These are phyloP conservation scores for Trichocladium antarcticum DNA, from an alignment of 495 filamentous ascomycete genomes.

Conservation along the genomic window DNA sequence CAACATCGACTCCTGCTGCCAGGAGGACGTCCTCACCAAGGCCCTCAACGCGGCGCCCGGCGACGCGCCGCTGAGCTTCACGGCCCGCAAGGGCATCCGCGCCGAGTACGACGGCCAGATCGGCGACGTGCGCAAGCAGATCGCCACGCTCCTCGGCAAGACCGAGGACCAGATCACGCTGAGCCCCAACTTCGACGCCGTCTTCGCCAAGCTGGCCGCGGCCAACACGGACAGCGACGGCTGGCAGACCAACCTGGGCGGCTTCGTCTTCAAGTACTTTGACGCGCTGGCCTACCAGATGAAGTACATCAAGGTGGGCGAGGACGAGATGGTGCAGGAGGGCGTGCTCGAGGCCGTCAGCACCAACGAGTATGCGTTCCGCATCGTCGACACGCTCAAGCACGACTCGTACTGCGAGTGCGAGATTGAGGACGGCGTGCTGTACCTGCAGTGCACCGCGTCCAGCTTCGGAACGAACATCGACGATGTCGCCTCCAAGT, in stretches of 20 bases:
- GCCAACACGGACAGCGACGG: constrained; percentile 24
- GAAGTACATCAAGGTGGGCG: constrained; percentile 33
- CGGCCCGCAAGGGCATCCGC: constrained; percentile 34
- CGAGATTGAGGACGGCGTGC: constrained; percentile 32
- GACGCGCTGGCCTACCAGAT: constrained; percentile 30
- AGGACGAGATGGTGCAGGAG: constrained; percentile 39
- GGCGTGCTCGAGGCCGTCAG: constrained; percentile 35
- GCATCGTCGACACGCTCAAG: constrained; percentile 38
- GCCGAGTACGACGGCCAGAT: constrained; percentile 34
- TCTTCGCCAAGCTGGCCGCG: constrained; percentile 37
- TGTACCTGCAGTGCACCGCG: constrained; percentile 29
- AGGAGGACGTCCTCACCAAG: constrained; percentile 25
- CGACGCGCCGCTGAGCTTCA: constrained; percentile 30
- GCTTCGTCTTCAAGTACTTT: constrained; percentile 30
- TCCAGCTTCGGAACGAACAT: constrained; percentile 19
- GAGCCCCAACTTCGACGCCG: constrained; percentile 37
- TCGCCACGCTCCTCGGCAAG: constrained; percentile 32
- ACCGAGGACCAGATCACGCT: constrained; percentile 28
- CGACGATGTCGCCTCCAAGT: constrained; percentile 14
- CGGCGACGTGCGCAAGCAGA: constrained; percentile 24
- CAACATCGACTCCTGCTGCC: constrained; percentile 34
- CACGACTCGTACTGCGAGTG: constrained; percentile 33
- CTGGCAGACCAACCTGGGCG: constrained; percentile 34
- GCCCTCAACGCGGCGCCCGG: constrained; percentile 37
- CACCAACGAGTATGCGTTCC: constrained; percentile 31